phyloP scores from a whole-genome alignment of 495 filamentous ascomycete genomes.

The Lindgomyces ingoldianus region DNA sequence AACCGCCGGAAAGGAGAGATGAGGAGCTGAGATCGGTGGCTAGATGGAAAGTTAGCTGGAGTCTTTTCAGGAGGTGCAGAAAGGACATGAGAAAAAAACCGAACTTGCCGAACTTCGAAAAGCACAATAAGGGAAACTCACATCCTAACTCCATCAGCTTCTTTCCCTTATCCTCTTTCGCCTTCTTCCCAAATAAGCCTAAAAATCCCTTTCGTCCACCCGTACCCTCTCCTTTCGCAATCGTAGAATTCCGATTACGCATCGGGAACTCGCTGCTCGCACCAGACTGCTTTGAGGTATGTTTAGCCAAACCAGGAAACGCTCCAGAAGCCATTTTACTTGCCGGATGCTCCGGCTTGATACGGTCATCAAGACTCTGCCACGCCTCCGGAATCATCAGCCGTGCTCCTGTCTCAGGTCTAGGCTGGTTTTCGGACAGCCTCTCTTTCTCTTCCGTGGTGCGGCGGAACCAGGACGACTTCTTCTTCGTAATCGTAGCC shows the following conservation, averaged over 20 bases:
- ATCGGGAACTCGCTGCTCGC: slow-evolving; percentile 43
- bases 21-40: slow-evolving; percentile 25
- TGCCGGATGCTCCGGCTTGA: slow-evolving; percentile 5
- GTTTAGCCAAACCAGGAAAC: slow-evolving; percentile 11
- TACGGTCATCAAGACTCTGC: slow-evolving; percentile 39
- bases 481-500: slow-evolving; percentile 42
- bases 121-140: slow-evolving; percentile 19
- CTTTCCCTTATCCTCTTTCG: slow-evolving; percentile 31
- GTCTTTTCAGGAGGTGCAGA: neutral
- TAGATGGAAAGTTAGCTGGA: neutral
- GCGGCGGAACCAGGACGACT: slow-evolving; percentile 44
- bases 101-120: neutral
- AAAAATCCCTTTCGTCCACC: slow-evolving; percentile 28
- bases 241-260: slow-evolving; percentile 33
- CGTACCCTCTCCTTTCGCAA: slow-evolving; percentile 26
- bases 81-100: neutral
- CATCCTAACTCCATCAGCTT: slow-evolving; percentile 24
- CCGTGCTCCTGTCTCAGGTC: neutral
- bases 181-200: slow-evolving; percentile 34
- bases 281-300: slow-evolving; percentile 22
- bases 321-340: neutral
- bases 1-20: slow-evolving; percentile 20
- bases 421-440: slow-evolving; percentile 16
- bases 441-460: slow-evolving; percentile 27
- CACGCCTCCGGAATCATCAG: slow-evolving; percentile 33